Base-by-base conservation (phyloP, 169 alveolate genomes). In the Perkinsus chesapeaki region DNA sequence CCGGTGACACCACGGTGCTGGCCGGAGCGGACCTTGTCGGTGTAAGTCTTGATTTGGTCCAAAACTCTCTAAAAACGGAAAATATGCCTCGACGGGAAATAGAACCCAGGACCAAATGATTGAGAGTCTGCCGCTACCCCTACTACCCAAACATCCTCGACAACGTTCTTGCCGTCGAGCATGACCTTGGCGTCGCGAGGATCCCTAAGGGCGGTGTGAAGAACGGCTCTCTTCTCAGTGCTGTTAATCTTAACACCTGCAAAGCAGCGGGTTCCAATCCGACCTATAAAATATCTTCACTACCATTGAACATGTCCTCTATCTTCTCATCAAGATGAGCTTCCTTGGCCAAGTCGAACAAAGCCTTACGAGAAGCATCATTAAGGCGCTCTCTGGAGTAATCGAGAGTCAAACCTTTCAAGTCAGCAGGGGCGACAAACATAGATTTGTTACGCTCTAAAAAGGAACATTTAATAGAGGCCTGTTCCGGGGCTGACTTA, bases 201-300 rank as follows among this genome's bases (percentile, higher is more conserved):
- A 72, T 97, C 95, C 93, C 99, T 97, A 48, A 99, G 96, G 9
- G 99, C 99, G 9, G 98, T 98, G 95, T 99, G 99, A 39, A 98
- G 96, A 37, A 98, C 99, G 16, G 99, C 96, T 72, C 99, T 95
- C 72, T 96, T 96, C 95, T 99, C 99, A 3, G 99, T 98, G 31
- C 95, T 95, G 95, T 99, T 99, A 93, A 99, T 95, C 92, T 95
- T 96, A 39, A 96, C 98, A 3, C 99, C 99, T 39, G 92, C 92
- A 91, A 98, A 97, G 95, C 95, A 94, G 48, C 82, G 3, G 31
- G 12, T 34, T 23, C 12, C 82, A 60, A 27, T 34, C 7, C 3
- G 31, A 60, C 37, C 12, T 7, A 5, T 34, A 5, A 3, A 27
- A 20, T 0, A 5, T 12, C 82, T 72, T 93, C 39, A 73, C 95